Base-by-base conservation (phyloP, 73 alveolate genomes). In the Diophrys appendiculata region DNA sequence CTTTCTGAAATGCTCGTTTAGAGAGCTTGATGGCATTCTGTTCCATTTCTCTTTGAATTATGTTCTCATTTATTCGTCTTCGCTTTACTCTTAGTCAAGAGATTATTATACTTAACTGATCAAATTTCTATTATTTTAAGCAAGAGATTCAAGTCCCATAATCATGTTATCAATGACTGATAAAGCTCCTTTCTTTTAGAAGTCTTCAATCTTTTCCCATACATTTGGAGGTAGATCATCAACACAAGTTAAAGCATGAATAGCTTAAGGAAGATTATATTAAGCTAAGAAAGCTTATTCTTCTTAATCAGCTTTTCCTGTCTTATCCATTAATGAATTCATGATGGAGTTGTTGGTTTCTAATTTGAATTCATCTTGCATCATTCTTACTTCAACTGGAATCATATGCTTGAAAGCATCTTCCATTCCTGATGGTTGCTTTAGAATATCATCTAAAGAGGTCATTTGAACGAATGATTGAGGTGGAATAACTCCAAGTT, bases 141-240 rank as follows among this genome's bases (percentile, higher is more conserved):
- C 53, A 52, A 82, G 68, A 1, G 68, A 43, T 22, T 22, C 76
- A n/a, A 82, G 26, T 2, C 85, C 90, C 25, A 75, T 26, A 28
- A 82, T 72, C 85, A 73, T 73, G 23, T 34, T 56, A 43, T 82
- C 64, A 2, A 82, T 14, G 25, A 75, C 78, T 0, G 34, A 54
- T 52, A 73, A 25, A 1, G 80, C 84, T 1, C 81, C 84, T 28
- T 43, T 54, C 55, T 82, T 69, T 68, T 82, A 74, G 84, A 82
- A 82, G 33, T 69, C 76, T 33, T 73, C 76, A 34, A 82, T 73
- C 75, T 82, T 82, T 80, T 82, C 84, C 90, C 85, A 73, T 1
- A 82, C 76, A 24, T 54, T 29, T 11, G 22, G 67, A 13, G 90
- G 90, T 31, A 82, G 34, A 25, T 82, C 90, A 55, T 52, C 72